Conservation (phyloP, 2,329 filamentous ascomycete genomes). For the Trichoderma asperellum region DNA sequence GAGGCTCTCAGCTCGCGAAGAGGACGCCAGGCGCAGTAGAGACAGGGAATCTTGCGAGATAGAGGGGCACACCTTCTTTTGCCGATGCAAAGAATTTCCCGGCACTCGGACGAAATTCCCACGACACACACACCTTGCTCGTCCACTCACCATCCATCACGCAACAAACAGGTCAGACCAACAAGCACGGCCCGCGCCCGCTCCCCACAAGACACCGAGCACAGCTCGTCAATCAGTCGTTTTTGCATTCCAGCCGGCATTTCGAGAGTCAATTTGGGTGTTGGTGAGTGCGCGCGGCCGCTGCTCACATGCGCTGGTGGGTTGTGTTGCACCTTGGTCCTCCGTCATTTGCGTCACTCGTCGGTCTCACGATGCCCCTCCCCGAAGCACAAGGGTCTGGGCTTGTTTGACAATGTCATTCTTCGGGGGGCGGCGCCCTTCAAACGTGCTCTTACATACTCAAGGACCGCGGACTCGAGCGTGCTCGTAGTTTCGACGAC, state of each 20-base stretch:
- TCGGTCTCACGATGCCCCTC: constrained; percentile 23
- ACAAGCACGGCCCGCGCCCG: constrained; percentile 18
- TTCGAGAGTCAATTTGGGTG: background rate
- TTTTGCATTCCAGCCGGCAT: background rate
- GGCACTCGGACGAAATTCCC: constrained; percentile 23
- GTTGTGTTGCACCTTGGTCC: constrained; percentile 1
- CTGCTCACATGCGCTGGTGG: constrained; percentile 24
- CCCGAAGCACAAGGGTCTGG: background rate
- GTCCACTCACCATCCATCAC: constrained; percentile 15
- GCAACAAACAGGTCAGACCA: constrained; percentile 21
- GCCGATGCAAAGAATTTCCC: constrained; percentile 27
- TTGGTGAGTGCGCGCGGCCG: constrained; percentile 11
- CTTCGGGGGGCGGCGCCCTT: background rate
- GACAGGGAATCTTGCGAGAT: background rate
- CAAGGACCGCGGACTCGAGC: background rate
- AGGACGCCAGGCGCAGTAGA: background rate
- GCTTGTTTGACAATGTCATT: background rate
- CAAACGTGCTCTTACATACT: background rate
- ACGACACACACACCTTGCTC: constrained; percentile 20
- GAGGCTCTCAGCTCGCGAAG: background rate
- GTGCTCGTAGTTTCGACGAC: background rate
- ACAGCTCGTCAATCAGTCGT: background rate
- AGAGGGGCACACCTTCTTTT: constrained; percentile 14
- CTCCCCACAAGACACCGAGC: constrained; percentile 15
- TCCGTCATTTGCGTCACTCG: constrained; percentile 23